Base-by-base conservation (phyloP, 1,284 basidiomycete genomes). In the Cronartium quercuum region DNA sequence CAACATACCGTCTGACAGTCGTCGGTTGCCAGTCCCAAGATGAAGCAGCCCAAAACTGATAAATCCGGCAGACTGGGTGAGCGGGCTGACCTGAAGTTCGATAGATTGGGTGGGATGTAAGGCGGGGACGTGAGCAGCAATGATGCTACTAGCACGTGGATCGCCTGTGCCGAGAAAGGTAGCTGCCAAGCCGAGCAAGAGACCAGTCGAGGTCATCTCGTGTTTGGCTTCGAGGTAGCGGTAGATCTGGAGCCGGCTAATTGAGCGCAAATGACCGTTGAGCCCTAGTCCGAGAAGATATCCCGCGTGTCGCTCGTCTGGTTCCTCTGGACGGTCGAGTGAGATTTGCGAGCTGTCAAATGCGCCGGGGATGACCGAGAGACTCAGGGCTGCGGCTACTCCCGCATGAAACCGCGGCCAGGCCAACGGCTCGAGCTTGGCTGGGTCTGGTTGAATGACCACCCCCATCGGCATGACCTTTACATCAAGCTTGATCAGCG, bases 361-460 rank as follows among this genome's bases (percentile, higher is more conserved):
- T 21, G 88, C 88, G 68, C 85, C 84, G n/a, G 89, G 87, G n/a
- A 88, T 86, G 0, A 90, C 87, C 0, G 90, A 88, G 67, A 94
- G 88, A 4, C 91, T 88, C 73, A 99, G 83, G 1, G 90, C 95
- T 1, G 92, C 90, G 1, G 94, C 91, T 0, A 96, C 94, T 18
- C 96, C 96, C 77, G 96, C 95, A 83, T 98, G 94, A 82, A 99
- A 99, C 76, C 94, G 91, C 18, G 93, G 93, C 96, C 95, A 99
- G 74, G 87, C 88, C 9, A 88, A 82, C 47, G 88, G 88, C 58
- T 95, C 94, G 3, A 77, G 77, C 73, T 88, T 90, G 51, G 87
- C 87, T 35, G 82, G 78, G 76, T 91, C 90, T 0, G 89, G 87
- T 2, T 85, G 81, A 47, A 91, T 85, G 9, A 85, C 83, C 40